Evolutionary conservation across 1,284 basidiomycete species (phyloP).

Genomic region (Irpex rosettiformis): DNA sequence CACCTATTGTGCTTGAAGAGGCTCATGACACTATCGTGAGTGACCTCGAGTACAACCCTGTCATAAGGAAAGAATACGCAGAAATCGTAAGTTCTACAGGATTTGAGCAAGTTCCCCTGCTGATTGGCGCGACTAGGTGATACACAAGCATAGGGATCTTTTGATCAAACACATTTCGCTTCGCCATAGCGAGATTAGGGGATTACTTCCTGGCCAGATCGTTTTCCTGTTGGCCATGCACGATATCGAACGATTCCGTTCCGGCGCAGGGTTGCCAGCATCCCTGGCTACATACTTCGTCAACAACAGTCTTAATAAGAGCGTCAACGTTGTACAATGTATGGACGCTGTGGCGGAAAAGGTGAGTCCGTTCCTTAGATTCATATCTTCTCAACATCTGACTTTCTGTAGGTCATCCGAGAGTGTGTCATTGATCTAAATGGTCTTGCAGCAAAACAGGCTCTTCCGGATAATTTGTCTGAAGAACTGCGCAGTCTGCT

Average conservation of each 20-base stretch:
- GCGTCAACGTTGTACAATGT: constrained; percentile 61
- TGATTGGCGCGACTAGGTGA: constrained; percentile 43
- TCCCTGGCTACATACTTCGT: constrained; percentile 87
- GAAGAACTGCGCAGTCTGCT: constrained; percentile 77
- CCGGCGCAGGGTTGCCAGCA: constrained; percentile 77
- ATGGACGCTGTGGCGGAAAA: constrained; percentile 89
- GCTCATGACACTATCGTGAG: constrained; percentile 84
- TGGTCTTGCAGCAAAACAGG: constrained; percentile 74
- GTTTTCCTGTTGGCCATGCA: constrained; percentile 88
- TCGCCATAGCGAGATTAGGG: constrained; percentile 71
- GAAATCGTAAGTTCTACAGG: constrained; percentile 52
- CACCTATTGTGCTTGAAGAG: constrained; percentile 80
- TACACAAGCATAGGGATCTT: constrained; percentile 61
- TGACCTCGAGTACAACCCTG: constrained; percentile 92
- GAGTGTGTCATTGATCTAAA: constrained; percentile 72
- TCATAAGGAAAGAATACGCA: constrained; percentile 87
- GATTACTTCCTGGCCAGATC: constrained; percentile 79
- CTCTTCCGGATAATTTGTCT: constrained; percentile 70
- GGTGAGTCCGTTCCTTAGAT: constrained; percentile 40
- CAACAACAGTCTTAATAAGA: constrained; percentile 83
- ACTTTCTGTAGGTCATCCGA: constrained; percentile 58
- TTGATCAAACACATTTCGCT: constrained; percentile 70
- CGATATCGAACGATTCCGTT: constrained; percentile 87
- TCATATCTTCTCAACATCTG: constrained; percentile 5
- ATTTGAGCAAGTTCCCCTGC: background rate